phyloP scores from a whole-genome alignment of 345 rosid species.

The Brassica juncea region DNA sequence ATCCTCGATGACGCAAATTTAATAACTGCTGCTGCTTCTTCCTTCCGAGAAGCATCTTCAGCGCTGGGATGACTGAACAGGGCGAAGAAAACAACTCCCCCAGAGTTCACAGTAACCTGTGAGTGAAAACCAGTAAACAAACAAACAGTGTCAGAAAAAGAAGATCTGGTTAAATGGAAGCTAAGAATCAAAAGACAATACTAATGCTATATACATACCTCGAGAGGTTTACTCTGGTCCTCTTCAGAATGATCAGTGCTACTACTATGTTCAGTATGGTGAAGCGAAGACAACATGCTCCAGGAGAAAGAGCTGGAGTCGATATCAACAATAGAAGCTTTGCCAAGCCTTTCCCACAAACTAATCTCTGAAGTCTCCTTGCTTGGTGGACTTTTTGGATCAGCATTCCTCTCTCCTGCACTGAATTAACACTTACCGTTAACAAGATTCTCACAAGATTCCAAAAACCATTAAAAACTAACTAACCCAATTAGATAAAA shows the following conservation, averaged over 20 bases:
- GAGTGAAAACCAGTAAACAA: constrained; percentile 31
- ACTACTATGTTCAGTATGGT: constrained; percentile 89
- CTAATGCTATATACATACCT: constrained; percentile 52
- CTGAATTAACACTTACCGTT: constrained; percentile 44
- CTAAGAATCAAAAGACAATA: constrained; percentile 11
- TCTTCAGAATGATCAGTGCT: constrained; percentile 87
- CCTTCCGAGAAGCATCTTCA: constrained; percentile 55
- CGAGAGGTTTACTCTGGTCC: constrained; percentile 83
- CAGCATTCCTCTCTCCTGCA: constrained; percentile 54
- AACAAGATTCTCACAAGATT: constrained; percentile 1
- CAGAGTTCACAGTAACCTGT: constrained; percentile 95
- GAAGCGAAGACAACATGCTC: constrained; percentile 94
- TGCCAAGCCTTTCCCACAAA: constrained; percentile 95
- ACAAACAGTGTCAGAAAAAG: neutral
- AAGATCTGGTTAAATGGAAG: neutral
- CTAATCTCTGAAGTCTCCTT: constrained; percentile 62
- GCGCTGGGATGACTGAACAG: constrained; percentile 59
- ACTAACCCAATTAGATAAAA: neutral
- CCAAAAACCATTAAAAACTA: neutral
- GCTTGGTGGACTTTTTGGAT: constrained; percentile 49
- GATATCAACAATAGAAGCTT: constrained; percentile 66
- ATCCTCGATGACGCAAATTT: constrained; percentile 98
- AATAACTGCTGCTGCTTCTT: constrained; percentile 97
- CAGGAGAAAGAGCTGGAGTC: constrained; percentile 75
- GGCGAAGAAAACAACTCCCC: constrained; percentile 99